Percentiles rank a stretch among this genome's conserved stretches.
Conservation (phyloP, 257 asterid genomes). For the Primulina eburnea region DNA sequence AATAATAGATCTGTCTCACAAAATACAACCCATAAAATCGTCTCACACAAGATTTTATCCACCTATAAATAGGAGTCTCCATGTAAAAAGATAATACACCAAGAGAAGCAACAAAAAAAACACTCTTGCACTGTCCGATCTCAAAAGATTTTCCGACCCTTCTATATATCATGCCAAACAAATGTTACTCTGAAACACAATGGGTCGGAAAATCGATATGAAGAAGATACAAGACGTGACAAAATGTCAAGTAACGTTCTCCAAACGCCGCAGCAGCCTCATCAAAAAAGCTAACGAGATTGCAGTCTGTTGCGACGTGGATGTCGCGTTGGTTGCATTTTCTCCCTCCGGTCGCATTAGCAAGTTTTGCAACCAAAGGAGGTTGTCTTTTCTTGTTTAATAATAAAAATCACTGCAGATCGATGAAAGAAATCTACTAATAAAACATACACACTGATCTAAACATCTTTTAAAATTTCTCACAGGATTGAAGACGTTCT, state of each 20-base stretch:
- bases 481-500: conserved; percentile 54
- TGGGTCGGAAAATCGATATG: conserved; percentile 60
- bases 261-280: conserved; percentile 53
- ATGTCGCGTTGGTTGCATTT: conserved; percentile 49
- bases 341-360: conserved; percentile 58
- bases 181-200: conserved; percentile 9
- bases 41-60: no score
- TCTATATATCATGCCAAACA: not conserved
- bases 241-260: conserved; percentile 62
- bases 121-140: not conserved
- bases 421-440: not conserved
- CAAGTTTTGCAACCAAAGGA: conserved; percentile 38
- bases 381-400: conserved; percentile 18
- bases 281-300: conserved; percentile 51
- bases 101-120: not conserved
- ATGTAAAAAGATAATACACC: not conserved
- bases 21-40: no score
- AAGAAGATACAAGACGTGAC: conserved; percentile 49
- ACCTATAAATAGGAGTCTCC: conserved; percentile 22
- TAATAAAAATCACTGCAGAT: not conserved
- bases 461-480: not conserved
- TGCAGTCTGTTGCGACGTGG: conserved; percentile 40
- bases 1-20: no score
- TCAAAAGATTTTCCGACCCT: not conserved
- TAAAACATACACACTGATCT: no score